Evolutionary conservation across 176 grass and related monocot species (phyloP), one percentile per base, ranked within the genome.

Genomic region (Coix lacrymajobi): DNA sequence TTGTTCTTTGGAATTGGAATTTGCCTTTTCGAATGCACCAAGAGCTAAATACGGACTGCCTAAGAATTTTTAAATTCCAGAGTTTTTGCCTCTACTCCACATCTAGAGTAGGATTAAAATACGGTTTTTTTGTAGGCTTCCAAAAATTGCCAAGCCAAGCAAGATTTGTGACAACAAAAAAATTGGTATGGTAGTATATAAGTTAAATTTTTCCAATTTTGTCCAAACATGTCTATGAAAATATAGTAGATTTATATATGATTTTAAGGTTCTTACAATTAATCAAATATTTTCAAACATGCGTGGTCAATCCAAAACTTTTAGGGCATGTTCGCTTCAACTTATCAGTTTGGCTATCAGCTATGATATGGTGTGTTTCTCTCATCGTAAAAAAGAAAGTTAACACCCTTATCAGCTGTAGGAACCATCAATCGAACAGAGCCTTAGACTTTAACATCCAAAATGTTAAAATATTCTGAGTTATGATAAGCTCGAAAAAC

Each of bases 1-100:
- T 73, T 71, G 64, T 71, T 40, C 15, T 22, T 20, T 39, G 14
- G 72, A 49, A 51, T 19, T 51, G 6, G 46, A 82, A 73, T 73
- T 79, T 37, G 79, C 58, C 88, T 83, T 74, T 82, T 75, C 4
- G 19, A 19, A 62, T 51, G 45, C 67, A 37, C 67, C 79, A 83
- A 52, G 88, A 48, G 83, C 57, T 79, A 24, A 40, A 81, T 57
- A 57, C 52, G 7, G 51, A 52, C 19, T 8, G 3, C 19, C 16
- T n/a, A 6, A 1, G 8, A 12, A 3, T 44, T 46, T 20, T 65
- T 0, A 45, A 65, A 65, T 66, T 15, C 76, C 3, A 1, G 37
- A 1, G 1, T 62, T 78, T 65, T 69, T 7, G 0, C 41, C 48
- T 20, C 48, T 51, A 7, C 1, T 51, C 20, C 15, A 49, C 46